Base-by-base conservation (phyloP, 2,329 filamentous ascomycete species). In the Clonostachys sp. region DNA sequence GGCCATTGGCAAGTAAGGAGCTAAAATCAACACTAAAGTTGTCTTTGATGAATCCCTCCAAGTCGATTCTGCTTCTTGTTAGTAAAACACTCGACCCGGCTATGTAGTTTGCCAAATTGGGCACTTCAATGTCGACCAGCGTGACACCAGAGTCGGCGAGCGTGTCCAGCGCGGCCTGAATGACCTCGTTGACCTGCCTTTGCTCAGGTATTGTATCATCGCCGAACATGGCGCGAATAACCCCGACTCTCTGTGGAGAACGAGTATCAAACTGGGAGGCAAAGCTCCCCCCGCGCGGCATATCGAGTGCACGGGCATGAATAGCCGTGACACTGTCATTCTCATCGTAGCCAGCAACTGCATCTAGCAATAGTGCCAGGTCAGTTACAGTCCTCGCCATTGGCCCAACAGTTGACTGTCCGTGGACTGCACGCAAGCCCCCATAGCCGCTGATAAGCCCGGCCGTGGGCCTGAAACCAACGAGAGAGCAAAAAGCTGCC, bases 401-500 rank as follows among this genome's bases (percentile, higher is more conserved):
- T 6, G 45, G 44, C 7, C 48, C 48, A 6, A 48, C 33, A 5
- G 48, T 44, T 43, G 47, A 45, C 38, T 50, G 48, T 14, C 42
- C 48, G 30, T 48, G 30, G 5, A 45, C 38, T 13, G 44, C 38
- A 13, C 45, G 48, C 10, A 47, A 41, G 5, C 47, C 45, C 10
- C 48, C 48, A 38, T 42, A 38, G 12, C 48, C 34, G 5, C 42
- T 45, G 12, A 50, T 48, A 5, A 48, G 39, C 8, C 48, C 48
- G 33, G 40, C 34, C 14, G 48, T 47, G 10, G 48, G 45, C 6
- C 48, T 45, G 18, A 50, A 47, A 20, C 48, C 46, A 36, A 47
- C 46, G 16, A 50, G 45, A 33, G 45, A 45, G 45, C 46, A 47
- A 20, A 45, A 45, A 34, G 44, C 45, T 12, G 48, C 48, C 9